phyloP scores from a whole-genome alignment of 495 filamentous ascomycete genomes.

The Pyrenopolyporus hunteri region DNA sequence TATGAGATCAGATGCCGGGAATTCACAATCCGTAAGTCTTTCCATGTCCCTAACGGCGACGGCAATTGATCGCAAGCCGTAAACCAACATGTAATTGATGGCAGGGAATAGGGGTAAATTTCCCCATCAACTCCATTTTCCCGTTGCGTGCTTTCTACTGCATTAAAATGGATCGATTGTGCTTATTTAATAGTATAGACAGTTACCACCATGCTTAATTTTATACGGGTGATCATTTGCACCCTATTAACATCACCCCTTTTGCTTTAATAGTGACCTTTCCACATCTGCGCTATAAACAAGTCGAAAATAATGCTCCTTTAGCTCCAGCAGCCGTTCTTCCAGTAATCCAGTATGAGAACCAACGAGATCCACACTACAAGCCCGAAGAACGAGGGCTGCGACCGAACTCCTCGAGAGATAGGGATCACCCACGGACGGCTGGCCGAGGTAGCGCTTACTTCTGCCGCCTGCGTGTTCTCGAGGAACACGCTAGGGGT shows the following conservation, averaged over 20 bases:
- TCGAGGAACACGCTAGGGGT: conserved; percentile 18
- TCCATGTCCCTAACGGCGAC: no score
- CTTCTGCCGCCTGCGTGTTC: conserved; percentile 22
- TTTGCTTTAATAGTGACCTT: conserved; percentile 6
- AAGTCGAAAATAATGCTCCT: conserved; percentile 22
- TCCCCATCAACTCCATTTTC: no score
- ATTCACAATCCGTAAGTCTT: no score
- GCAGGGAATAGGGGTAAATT: no score
- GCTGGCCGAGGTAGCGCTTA: conserved; percentile 22
- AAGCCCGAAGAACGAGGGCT: conserved; percentile 36
- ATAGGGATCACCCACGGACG: conserved; percentile 39
- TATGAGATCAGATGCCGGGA: no score
- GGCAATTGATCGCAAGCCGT: no score
- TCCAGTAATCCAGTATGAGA: conserved; percentile 36
- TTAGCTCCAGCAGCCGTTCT: conserved; percentile 34
- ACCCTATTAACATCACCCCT: conserved; percentile 16
- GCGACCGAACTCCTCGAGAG: conserved; percentile 13
- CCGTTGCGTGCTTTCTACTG: no score
- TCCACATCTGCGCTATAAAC: conserved; percentile 3
- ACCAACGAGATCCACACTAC: conserved; percentile 39
- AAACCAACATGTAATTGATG: no score
- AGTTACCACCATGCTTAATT: conserved; percentile 12
- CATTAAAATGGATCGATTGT: no score
- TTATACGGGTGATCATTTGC: conserved; percentile 1
- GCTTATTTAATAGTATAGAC: conserved; percentile 21